A percentile compares a stretch with the other conserved stretches of the same genome.
phyloP scores from a whole-genome alignment of 75 land plant species.

The Sequoia sempervirens region DNA sequence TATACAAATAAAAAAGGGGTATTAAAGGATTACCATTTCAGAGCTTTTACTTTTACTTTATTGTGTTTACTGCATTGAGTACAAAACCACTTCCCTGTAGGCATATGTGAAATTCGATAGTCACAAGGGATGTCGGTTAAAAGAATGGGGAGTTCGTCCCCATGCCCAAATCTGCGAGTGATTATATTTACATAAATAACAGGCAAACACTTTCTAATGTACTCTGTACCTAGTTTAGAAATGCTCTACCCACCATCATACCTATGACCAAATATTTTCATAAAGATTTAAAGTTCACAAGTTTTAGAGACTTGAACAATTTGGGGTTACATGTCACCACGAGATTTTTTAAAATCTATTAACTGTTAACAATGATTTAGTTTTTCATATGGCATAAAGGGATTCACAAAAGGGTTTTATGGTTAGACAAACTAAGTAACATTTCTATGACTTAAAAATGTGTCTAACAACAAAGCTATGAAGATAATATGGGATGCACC shows the following conservation, averaged over 20 bases:
- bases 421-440: neutral
- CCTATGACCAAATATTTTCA: neutral
- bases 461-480: neutral
- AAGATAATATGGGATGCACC: no score
- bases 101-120: neutral
- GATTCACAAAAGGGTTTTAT: neutral
- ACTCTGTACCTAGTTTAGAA: neutral
- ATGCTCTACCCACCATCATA: neutral
- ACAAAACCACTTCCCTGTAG: no score
- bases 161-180: no score
- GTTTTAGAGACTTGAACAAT: neutral
- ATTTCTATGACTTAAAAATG: neutral
- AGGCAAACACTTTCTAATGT: no score
- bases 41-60: no score
- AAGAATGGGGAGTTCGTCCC: neutral
- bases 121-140: neutral
- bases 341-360: neutral
- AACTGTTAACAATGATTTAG: neutral
- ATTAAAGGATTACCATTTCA: no score
- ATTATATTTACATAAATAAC: no score
- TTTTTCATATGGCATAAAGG: neutral
- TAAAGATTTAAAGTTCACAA: neutral
- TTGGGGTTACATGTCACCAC: neutral
- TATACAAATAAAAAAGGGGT: no score
- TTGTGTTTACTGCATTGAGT: no score